These are phyloP conservation scores for Xylariaceae sp. DNA, from an alignment of 2,329 filamentous ascomycete genomes.

Conservation along the genomic window DNA sequence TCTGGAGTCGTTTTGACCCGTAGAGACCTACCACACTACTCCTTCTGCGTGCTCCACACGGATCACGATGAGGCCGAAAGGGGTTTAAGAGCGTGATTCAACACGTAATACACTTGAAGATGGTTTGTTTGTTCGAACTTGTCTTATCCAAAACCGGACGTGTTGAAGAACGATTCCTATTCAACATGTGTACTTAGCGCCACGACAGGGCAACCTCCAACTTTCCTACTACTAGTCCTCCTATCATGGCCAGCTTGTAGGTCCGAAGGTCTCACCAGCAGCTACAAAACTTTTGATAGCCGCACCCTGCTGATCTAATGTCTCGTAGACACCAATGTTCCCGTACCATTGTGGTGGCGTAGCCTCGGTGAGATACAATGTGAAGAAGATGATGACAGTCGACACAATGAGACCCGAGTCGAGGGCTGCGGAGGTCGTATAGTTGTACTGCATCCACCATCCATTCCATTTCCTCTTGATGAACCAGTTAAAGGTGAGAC, in stretches of 20 bases:
- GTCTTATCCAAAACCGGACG: too few species aligned
- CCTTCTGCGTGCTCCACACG: too few species aligned
- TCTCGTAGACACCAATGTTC: constrained; percentile 46
- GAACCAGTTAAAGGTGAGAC: constrained; percentile 64
- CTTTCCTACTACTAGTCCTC: not conserved
- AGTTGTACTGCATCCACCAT: constrained; percentile 79
- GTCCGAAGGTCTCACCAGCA: constrained; percentile 49
- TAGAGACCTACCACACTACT: too few species aligned
- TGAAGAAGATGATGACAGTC: constrained; percentile 67
- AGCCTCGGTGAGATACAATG: constrained; percentile 57
- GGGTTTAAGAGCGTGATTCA: too few species aligned
- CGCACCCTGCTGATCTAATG: constrained; percentile 41
- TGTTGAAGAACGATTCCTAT: too few species aligned
- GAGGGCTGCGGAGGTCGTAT: constrained; percentile 67
- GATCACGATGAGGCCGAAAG: too few species aligned
- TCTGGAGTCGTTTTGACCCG: too few species aligned
- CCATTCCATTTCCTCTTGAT: constrained; percentile 62
- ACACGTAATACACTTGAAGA: too few species aligned
- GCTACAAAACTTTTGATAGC: constrained; percentile 42
- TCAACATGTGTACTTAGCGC: too few species aligned
- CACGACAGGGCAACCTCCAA: too few species aligned
- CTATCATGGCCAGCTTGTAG: constrained; percentile 42
- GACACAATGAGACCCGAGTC: constrained; percentile 64
- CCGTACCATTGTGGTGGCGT: constrained; percentile 60
- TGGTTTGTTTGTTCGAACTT: too few species aligned